Evolutionary conservation across 108 stramenopile genomes (phyloP).

Genomic region (Epithemia pelagica): DNA sequence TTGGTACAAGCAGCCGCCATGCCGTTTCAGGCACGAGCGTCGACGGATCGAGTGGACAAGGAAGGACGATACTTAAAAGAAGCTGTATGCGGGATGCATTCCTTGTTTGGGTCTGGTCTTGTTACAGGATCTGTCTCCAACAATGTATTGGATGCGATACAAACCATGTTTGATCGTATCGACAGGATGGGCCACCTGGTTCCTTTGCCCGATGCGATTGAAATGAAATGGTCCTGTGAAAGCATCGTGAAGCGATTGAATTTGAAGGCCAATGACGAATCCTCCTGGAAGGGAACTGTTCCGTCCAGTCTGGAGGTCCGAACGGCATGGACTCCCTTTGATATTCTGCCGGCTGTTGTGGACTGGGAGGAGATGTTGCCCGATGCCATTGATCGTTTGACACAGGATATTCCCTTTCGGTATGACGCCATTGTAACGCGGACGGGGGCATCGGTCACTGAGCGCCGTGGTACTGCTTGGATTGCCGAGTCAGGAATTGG

Average conservation of each 20-base stretch:
- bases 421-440: constrained; percentile 61
- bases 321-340: constrained; percentile 47
- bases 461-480: constrained; percentile 71
- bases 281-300: neutral
- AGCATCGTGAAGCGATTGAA: constrained; percentile 35
- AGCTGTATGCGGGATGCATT: constrained; percentile 39
- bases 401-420: constrained; percentile 44
- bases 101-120: constrained; percentile 2
- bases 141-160: constrained; percentile 18
- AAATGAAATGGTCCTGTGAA: constrained; percentile 47
- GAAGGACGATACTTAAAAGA: constrained; percentile 28
- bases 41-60: neutral
- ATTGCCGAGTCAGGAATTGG: constrained; percentile 58
- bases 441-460: constrained; percentile 43
- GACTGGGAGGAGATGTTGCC: constrained; percentile 9
- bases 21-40: constrained; percentile 10
- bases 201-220: constrained; percentile 39
- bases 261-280: neutral
- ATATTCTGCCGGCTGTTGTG: constrained; percentile 45
- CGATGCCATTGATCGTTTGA: constrained; percentile 14
- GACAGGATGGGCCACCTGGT: constrained; percentile 20
- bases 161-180: constrained; percentile 10
- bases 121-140: neutral
- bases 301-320: constrained; percentile 24
- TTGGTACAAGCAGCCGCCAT: constrained; percentile 38